phyloP scores from a whole-genome alignment of 2,329 filamentous ascomycete genomes.

The Trichoderma sp. region DNA sequence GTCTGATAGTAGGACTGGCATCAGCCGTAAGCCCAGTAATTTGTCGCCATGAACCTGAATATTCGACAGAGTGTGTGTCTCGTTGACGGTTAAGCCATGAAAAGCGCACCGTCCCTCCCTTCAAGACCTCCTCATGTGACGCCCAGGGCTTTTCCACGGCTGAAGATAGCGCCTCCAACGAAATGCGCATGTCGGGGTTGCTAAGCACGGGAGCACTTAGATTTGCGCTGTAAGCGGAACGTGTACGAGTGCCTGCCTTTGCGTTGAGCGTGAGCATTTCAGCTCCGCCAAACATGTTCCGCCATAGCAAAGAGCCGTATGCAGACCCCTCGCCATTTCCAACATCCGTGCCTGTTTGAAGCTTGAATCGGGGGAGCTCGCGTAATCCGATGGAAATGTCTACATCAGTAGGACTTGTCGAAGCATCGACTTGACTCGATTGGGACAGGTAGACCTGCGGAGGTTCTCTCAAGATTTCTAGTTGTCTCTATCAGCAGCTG shows the following conservation, averaged over 20 bases:
- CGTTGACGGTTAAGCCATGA: constrained; percentile 70
- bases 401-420: constrained; percentile 74
- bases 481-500: constrained; percentile 34
- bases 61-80: constrained; percentile 76
- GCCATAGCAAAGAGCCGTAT: constrained; percentile 82
- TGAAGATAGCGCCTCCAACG: constrained; percentile 79
- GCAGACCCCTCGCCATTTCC: constrained; percentile 94
- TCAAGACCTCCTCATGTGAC: constrained; percentile 87
- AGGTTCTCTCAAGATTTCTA: constrained; percentile 85
- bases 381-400: constrained; percentile 81
- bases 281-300: constrained; percentile 93
- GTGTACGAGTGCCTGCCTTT: constrained; percentile 84
- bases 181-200: constrained; percentile 79
- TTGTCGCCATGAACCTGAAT: constrained; percentile 85
- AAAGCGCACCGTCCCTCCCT: constrained; percentile 75
- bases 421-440: constrained; percentile 68
- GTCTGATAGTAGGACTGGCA: constrained; percentile 80
- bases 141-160: constrained; percentile 90
- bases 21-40: constrained; percentile 75
- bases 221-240: constrained; percentile 86
- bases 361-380: constrained; percentile 80
- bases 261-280: constrained; percentile 88
- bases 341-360: constrained; percentile 93
- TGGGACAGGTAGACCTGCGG: constrained; percentile 83
- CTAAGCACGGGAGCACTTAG: constrained; percentile 82